These are phyloP conservation scores for Mortierella hygrophila DNA, from an alignment of 192 early-diverging fungal genomes.

Conservation along the genomic window DNA sequence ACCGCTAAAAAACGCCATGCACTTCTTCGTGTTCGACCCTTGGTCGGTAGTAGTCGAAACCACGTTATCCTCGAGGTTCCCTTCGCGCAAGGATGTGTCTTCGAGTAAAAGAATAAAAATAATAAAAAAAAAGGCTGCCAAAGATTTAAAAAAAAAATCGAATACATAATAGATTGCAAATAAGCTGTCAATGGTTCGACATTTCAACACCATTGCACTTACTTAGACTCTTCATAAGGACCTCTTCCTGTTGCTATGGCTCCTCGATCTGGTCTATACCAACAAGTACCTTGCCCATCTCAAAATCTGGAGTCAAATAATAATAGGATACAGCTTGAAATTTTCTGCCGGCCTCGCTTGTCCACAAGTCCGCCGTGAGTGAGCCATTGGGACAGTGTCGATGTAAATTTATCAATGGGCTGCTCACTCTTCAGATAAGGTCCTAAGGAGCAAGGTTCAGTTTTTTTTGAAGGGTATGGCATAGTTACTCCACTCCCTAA, in stretches of 20 bases:
- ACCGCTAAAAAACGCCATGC: not conserved
- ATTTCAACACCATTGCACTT: not conserved
- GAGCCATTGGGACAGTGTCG: conserved; percentile 17
- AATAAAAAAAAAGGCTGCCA: not conserved
- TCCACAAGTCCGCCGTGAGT: conserved; percentile 17
- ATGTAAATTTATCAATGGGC: conserved; percentile 2
- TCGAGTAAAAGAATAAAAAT: conserved; percentile 3
- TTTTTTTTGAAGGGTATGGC: too few relatives aligned
- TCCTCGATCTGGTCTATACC: conserved; percentile 16
- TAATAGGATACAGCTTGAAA: conserved; percentile 14
- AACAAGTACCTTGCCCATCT: conserved; percentile 18
- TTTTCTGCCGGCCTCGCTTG: conserved; percentile 20
- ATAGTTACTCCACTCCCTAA: too few relatives aligned
- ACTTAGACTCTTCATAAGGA: conserved; percentile 6
- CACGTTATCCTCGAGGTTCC: conserved; percentile 9
- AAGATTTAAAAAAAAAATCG: not conserved
- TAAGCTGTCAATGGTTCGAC: too few relatives aligned
- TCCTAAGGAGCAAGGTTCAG: too few relatives aligned
- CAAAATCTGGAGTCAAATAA: conserved; percentile 20
- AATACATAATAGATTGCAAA: not conserved
- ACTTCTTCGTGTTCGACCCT: conserved; percentile 18
- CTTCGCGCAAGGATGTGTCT: not conserved
- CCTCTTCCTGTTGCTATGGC: conserved; percentile 5
- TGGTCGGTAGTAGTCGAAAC: conserved; percentile 21
- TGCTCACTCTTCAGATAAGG: too few relatives aligned